Base-by-base conservation (phyloP, 305 asterid genomes). In the Fraxinus greggii region DNA sequence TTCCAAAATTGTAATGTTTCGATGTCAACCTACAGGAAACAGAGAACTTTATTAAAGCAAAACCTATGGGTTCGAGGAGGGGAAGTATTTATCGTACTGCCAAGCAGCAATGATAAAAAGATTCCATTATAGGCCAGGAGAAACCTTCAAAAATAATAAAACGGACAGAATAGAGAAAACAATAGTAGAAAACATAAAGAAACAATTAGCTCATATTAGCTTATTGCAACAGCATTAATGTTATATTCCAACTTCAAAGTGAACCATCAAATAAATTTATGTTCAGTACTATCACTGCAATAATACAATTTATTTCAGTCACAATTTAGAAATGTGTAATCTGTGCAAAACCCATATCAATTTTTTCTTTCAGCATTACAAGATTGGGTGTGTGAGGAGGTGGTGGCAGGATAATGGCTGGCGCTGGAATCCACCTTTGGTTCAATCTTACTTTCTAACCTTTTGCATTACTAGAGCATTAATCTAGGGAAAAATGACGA, bases 361-460 rank as follows among this genome's bases (percentile, higher is more conserved):
- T 21, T 24, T 80, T 51, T n/a, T 17, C 9, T 69, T 77, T 77
- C 40, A 31, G 75, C 73, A 56, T 77, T 59, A 33, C 56, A 72
- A 77, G 80, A 74, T 26, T 17, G 72, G 59, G 63, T 26, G 72
- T 24, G 35, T 26, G 33, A 28, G 4, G 35, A 65, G 73, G 3
- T 9, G 74, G 42, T 70, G 75, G 72, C 32, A 69, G 35, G 26
- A 76, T 75, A 78, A 75, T 19, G 59, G 65, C 56, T 40, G 65
- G 45, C 4, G 56, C 74, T 79, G 74, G 65, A 78, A 69, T 73
- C 73, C 72, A 65, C 32, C 75, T 75, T 81, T 31, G 29, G 72
- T 81, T 83, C 83, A 33, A 15, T 42, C 28, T 28, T 40, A 67
- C 19, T 9, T 17, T 32, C 23, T 40, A 59, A 24, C 15, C 73